Base-by-base conservation (phyloP, 331 rosid species). In the Rhamnella rubrinervis region DNA sequence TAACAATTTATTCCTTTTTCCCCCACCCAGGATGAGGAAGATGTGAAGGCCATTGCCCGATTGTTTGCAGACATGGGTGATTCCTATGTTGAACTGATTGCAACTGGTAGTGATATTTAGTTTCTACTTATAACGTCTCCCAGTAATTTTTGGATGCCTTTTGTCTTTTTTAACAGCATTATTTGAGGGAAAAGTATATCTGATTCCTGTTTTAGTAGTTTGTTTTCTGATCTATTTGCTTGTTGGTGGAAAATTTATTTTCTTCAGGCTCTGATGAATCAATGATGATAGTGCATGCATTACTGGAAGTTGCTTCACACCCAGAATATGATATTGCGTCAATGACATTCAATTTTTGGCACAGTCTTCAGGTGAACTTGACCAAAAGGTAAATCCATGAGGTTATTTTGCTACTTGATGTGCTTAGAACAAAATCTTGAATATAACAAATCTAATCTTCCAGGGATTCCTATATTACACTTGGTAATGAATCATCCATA, bases 61-160 rank as follows among this genome's bases (percentile, higher is more conserved):
- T 86, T 95, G 76, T 95, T 89, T 87, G 93, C 99, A 13, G 99
- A 91, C 85, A 91, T 95, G 99, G 99, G 99, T 59, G 97, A 95
- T 83, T 91, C 97, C 49, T 95, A 91, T 35, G 96, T 95, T 66
- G 97, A 91, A 66, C 80, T 95, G 74, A 95, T 95, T 53, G 93
- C 97, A 46, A 83, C 92, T 75, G 97, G 99, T 95, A 84, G 46
- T 39, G 65, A 18, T 57, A 50, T 59, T 50, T 74, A 17, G 46
- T 56, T 18, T 59, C 68, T 44, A 55, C 74, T 66, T 9, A 16
- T 40, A 73, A 50, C 37, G 59, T 63, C 58, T 55, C 38, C 21
- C 50, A 61, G 61, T 63, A 68, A 72, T 28, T 70, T 46, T 70
- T 81, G 61, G 72, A 55, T 65, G 73, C 66, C 68, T 82, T 75